These are phyloP conservation scores for Dovyalis caffra DNA, from an alignment of 345 rosid species.

Conservation along the genomic window DNA sequence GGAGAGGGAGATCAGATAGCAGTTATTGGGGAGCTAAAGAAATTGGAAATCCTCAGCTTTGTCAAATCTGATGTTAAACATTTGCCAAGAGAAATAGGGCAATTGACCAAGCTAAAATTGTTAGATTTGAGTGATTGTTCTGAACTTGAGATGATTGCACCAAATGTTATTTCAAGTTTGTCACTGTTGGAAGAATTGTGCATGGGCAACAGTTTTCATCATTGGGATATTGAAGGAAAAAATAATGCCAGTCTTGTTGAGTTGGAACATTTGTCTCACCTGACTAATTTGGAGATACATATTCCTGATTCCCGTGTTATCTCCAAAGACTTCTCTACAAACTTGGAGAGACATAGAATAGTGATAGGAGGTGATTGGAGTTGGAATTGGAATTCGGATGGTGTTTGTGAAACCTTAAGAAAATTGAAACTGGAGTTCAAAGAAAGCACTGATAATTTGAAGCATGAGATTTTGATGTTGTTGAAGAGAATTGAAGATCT, in stretches of 20 bases:
- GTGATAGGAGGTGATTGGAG: conserved; percentile 14
- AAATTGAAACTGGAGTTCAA: conserved; percentile 16
- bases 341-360: conserved; percentile 16
- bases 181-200: conserved; percentile 31
- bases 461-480: neutral
- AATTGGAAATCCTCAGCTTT: conserved; percentile 33
- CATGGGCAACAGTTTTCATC: too few relatives aligned
- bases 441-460: neutral
- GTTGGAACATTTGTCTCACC: conserved; percentile 12
- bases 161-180: conserved; percentile 27
- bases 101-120: conserved; percentile 17
- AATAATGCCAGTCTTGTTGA: conserved; percentile 21
- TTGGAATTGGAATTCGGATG: too few relatives aligned
- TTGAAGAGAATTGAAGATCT: neutral
- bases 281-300: conserved; percentile 14
- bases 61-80: conserved; percentile 8
- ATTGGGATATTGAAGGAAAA: conserved; percentile 31
- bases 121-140: too few relatives aligned
- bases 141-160: conserved; percentile 28
- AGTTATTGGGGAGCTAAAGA: conserved; percentile 15
- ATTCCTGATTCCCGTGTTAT: conserved; percentile 1
- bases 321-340: neutral
- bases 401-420: neutral
- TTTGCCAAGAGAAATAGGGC: conserved; percentile 23
- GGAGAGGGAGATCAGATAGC: neutral